These are phyloP conservation scores for Aspergillus tamarii DNA, from an alignment of 2,329 filamentous ascomycete genomes.

Conservation along the genomic window DNA sequence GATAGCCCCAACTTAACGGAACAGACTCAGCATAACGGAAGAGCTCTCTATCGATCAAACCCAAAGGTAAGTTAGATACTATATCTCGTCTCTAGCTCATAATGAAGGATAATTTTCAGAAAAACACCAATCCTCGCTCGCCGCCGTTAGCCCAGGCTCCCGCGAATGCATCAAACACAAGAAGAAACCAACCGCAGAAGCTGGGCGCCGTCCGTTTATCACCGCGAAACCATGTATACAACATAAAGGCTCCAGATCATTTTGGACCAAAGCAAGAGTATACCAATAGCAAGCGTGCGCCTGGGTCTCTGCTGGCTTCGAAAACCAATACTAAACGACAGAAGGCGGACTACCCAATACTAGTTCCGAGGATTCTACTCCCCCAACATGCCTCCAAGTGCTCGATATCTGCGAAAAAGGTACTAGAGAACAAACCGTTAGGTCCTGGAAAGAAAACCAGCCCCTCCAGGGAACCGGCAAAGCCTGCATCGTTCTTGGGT, in stretches of 20 bases:
- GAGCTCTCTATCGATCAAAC: background rate
- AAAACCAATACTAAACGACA: background rate
- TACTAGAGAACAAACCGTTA: background rate
- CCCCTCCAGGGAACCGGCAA: background rate
- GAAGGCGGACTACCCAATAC: background rate
- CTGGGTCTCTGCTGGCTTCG: background rate
- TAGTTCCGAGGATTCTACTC: background rate
- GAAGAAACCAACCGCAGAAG: background rate
- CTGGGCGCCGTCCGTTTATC: background rate
- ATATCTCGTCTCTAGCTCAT: background rate
- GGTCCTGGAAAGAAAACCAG: too few relatives aligned
- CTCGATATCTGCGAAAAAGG: background rate
- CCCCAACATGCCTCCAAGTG: background rate
- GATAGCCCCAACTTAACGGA: background rate
- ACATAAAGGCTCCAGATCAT: background rate
- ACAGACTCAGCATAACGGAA: background rate
- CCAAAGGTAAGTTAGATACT: background rate
- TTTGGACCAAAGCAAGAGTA: background rate
- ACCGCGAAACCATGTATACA: background rate
- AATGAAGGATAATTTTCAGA: background rate
- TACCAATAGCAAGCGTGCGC: background rate
- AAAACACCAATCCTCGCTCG: background rate
- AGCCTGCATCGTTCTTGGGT: constrained; percentile 62
- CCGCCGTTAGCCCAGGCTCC: background rate
- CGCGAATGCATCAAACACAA: background rate